Conservation (phyloP, 2,329 filamentous ascomycete species). For the Teratosphaeria zuluensis region DNA sequence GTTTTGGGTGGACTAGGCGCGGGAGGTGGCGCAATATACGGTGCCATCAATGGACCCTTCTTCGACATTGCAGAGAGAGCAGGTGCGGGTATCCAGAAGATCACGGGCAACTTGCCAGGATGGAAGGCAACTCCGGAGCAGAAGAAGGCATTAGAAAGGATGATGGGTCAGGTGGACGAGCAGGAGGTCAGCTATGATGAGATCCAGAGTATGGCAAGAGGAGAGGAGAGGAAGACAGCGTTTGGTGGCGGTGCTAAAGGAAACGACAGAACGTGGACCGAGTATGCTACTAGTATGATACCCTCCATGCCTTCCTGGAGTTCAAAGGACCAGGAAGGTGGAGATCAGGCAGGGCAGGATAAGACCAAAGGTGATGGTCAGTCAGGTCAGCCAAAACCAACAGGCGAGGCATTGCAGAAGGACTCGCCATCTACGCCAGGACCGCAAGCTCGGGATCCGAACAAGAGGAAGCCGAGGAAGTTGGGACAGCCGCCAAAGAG, state of each 20-base stretch:
- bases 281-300: neutral
- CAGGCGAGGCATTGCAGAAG: neutral
- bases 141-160: constrained; percentile 23
- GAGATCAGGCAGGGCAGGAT: neutral
- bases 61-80: constrained; percentile 19
- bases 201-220: constrained; percentile 5
- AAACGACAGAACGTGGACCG: neutral
- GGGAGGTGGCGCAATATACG: constrained; percentile 13
- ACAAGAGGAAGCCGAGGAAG: neutral
- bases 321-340: neutral
- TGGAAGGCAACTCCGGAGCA: constrained; percentile 22
- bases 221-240: neutral
- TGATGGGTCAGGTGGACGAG: constrained; percentile 21
- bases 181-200: constrained; percentile 14
- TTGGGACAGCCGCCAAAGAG: neutral
- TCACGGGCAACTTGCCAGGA: constrained; percentile 21
- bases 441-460: neutral
- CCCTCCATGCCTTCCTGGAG: neutral
- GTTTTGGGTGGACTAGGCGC: constrained; percentile 21
- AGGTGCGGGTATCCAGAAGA: constrained; percentile 15
- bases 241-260: neutral
- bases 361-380: neutral
- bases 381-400: neutral
- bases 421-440: neutral
- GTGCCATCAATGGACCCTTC: constrained; percentile 19